phyloP scores from a whole-genome alignment of 1,284 basidiomycete genomes.

The Cryptococcus floricola region DNA sequence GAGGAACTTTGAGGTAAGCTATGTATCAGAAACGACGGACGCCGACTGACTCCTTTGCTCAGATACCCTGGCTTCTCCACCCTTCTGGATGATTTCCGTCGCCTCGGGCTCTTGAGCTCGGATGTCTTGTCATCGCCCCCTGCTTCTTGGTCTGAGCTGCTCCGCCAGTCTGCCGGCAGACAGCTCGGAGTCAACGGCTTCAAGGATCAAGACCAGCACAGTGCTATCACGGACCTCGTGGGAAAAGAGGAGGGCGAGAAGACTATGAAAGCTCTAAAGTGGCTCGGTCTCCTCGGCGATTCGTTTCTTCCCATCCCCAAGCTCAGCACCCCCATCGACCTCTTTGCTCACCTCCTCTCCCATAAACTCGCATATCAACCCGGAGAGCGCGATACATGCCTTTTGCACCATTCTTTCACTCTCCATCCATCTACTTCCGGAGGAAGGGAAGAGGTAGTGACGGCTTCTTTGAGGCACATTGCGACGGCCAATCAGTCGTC shows the following conservation, averaged over 20 bases:
- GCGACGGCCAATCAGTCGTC: conserved; percentile 66
- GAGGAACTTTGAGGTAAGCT: conserved; percentile 75
- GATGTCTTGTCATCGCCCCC: conserved; percentile 26
- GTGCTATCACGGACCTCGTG: conserved; percentile 52
- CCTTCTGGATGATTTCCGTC: conserved; percentile 70
- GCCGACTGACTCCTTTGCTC: not conserved
- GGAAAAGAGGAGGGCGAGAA: conserved; percentile 42
- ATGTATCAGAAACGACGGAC: not conserved
- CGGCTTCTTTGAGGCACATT: conserved; percentile 69
- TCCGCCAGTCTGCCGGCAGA: conserved; percentile 29
- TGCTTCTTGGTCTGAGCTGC: conserved; percentile 24
- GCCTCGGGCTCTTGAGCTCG: conserved; percentile 66
- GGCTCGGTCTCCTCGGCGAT: conserved; percentile 48
- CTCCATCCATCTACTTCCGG: conserved; percentile 16
- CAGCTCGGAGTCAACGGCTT: conserved; percentile 8
- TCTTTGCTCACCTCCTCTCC: conserved; percentile 71
- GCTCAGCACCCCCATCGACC: conserved; percentile 66
- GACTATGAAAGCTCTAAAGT: conserved; percentile 58
- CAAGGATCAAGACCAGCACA: conserved; percentile 1
- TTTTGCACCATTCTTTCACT: conserved; percentile 76
- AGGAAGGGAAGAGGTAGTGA: conserved; percentile 59
- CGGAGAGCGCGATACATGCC: conserved; percentile 78
- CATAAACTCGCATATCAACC: conserved; percentile 68
- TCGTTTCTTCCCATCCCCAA: conserved; percentile 10
- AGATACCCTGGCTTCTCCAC: conserved; percentile 83